Conservation (phyloP, 495 filamentous ascomycete species). For the Neurospora sp. region DNA sequence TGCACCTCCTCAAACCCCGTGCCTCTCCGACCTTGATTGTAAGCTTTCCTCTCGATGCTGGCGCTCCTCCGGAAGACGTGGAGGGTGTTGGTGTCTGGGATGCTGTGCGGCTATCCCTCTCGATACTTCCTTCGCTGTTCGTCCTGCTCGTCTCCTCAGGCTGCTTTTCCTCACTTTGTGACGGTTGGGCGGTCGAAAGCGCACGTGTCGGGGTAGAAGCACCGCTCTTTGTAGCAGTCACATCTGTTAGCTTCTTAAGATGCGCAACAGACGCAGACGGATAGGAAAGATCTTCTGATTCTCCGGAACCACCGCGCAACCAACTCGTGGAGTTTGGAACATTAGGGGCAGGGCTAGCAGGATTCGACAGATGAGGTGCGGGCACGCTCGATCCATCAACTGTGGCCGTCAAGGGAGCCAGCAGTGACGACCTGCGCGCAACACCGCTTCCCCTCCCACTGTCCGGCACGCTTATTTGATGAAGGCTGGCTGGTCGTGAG, state of each 20-base stretch:
- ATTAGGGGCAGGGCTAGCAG: conserved; percentile 48
- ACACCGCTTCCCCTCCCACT: conserved; percentile 23
- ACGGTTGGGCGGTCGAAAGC: conserved; percentile 47
- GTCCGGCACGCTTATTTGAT: conserved; percentile 33
- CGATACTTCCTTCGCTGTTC: conserved; percentile 24
- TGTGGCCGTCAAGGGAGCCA: conserved; percentile 55
- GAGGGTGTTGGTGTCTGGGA: conserved; percentile 28
- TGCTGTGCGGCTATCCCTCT: conserved; percentile 25
- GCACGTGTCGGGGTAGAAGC: conserved; percentile 79
- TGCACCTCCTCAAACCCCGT: conserved; percentile 66
- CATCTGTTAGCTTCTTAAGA: conserved; percentile 81
- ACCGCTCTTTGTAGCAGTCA: conserved; percentile 73
- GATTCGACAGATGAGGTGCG: conserved; percentile 68
- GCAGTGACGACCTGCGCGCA: conserved; percentile 37
- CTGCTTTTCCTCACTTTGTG: conserved; percentile 26
- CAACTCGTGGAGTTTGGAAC: conserved; percentile 45
- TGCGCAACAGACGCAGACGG: conserved; percentile 52
- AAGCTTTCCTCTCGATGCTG: conserved; percentile 78
- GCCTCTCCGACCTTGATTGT: conserved; percentile 81
- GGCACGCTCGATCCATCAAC: conserved; percentile 56
- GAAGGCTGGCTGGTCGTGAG: conserved; percentile 19
- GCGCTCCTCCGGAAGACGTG: conserved; percentile 40
- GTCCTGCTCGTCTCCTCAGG: conserved; percentile 24
- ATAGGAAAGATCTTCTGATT: conserved; percentile 41
- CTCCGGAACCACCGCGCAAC: conserved; percentile 33